Base-by-base conservation (phyloP, 1,284 basidiomycete species). In the Cutaneotrichosporon cutaneum region DNA sequence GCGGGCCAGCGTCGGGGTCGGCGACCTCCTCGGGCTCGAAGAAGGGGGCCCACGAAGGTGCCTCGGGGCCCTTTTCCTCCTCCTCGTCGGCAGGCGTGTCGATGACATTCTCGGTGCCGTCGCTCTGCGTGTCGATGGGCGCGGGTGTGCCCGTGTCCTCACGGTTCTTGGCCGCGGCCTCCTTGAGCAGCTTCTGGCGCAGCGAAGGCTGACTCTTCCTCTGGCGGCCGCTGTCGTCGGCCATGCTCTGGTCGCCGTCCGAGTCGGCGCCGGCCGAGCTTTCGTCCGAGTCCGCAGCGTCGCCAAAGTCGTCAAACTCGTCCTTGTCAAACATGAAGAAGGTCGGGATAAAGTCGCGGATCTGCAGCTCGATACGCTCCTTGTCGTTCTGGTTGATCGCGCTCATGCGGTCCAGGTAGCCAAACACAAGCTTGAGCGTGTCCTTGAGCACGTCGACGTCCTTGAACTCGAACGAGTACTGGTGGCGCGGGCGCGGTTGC, bases 381-480 rank as follows among this genome's bases (percentile, higher is more conserved):
- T 92, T 86, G 79, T 98, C 95, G 59, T 84, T 82, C 8, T 84
- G 80, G 65, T 87, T 88, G 74, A 93, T 90, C 61, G 87, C 85
- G 14, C 84, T 85, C 54, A 88, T 88, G 69, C 90, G 90, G 72
- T 97, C 94, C 68, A 98, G 83, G 82, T 91, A 97, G 45, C 88
- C 87, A 75, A 92, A 89, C 60, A 94, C 85, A 74, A 99, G 84
- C 82, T 93, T 94, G 75, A 96, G 84, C 14, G 88, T 85, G 76
- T 99, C 95, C 66, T 90, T 88, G 70, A 99, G 80, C 52, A 95
- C 90, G 21, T 85, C 84, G 27, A 85, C 85, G 77, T 98, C 92
- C 64, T 85, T 82, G 76, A 98, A 87, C 56, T 84, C 81, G 74
- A 88, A 94, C 68, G 89, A 86, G 58, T 95, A 85, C 77, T 97